Evolutionary conservation across 208 protist genomes (phyloP), one percentile per base, ranked within the genome.

Genomic region (Trypanosoma conorhini): DNA sequence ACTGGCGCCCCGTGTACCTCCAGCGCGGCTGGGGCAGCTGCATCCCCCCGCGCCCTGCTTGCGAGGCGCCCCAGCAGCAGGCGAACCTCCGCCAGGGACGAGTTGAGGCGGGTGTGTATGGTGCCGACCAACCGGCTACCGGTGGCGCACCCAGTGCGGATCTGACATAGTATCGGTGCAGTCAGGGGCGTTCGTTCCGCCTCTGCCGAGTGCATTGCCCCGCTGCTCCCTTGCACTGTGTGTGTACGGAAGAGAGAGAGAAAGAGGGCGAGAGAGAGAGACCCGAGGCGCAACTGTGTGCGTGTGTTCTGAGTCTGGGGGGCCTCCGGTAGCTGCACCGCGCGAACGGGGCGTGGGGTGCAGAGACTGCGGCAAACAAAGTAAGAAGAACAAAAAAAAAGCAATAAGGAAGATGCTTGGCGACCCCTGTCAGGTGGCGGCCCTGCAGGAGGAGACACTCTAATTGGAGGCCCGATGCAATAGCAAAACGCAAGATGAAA

Each of bases 41-140:
- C n/a, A 46, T 64, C 50, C 26, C 44, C 33, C 5, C 61, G 33
- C n/a, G 33, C 85, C 19, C 74, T 76, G 21, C 59, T 46, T 10
- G 85, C 82, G 26, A 91, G 77, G 5, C 68, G 72, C 50, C 58
- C 52, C 30, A 94, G 74, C 22, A 89, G 51, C 30, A 30, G n/a
- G 22, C 85, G 85, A 40, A 91, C 85, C 21, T 92, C 83, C 0
- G 76, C 68, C 1, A 95, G 67, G 1, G 84, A 82, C 24, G 82
- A 71, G 40, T 73, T 72, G 5, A 89, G 74, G 0, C 72, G 73
- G 26, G 83, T 77, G 28, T 82, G 85, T 5, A 95, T 42, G 10
- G 89, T 95, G 28, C 83, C 89, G 38, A 91, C 81, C 38, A 92
- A 74, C 8, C 74, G 62, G 52, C 77, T 87, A 38, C 89, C 86